Percentiles rank a stretch among this genome's conserved stretches.
These are phyloP conservation scores for Boletus patriciae DNA, from an alignment of 768 basidiomycete species.

Conservation along the genomic window DNA sequence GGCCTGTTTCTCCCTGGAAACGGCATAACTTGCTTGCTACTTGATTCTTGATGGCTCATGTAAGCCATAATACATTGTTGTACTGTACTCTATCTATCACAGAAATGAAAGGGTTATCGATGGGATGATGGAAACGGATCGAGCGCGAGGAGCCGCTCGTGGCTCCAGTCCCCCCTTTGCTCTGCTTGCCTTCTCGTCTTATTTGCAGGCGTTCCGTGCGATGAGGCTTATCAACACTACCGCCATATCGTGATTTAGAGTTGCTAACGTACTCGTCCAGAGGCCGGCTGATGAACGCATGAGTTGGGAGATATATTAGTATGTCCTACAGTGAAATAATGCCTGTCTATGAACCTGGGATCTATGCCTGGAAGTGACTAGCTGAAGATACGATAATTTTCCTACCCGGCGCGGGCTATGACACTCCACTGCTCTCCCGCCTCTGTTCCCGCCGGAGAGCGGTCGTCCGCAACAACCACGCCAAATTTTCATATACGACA, in stretches of 20 bases:
- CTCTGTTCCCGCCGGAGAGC: constrained; percentile 59
- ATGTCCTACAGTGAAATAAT: constrained; percentile 9
- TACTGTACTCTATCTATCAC: too few species aligned
- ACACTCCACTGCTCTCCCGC: constrained; percentile 33
- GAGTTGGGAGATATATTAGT: constrained; percentile 5
- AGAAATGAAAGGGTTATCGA: too few species aligned
- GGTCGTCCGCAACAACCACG: constrained; percentile 72
- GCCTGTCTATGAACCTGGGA: constrained; percentile 1
- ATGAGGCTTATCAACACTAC: constrained; percentile 11
- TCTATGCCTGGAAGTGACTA: constrained; percentile 6
- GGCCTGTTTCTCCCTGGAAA: too few species aligned
- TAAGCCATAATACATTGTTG: too few species aligned
- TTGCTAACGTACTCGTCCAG: constrained; percentile 13
- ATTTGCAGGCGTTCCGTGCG: constrained; percentile 27
- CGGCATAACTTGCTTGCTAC: too few species aligned
- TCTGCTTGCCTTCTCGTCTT: constrained; percentile 27
- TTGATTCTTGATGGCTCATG: too few species aligned
- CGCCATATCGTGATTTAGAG: background rate
- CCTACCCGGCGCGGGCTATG: background rate
- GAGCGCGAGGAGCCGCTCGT: constrained; percentile 24
- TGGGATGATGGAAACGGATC: constrained; percentile 29
- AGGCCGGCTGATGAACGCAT: background rate
- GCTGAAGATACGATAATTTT: constrained; percentile 8
- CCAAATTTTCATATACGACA: constrained; percentile 93
- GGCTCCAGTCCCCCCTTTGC: constrained; percentile 26